Percentiles rank a stretch among this genome's conserved stretches.
Conservation (phyloP, 2,329 filamentous ascomycete genomes). For the Dothideomycetes sp. region DNA sequence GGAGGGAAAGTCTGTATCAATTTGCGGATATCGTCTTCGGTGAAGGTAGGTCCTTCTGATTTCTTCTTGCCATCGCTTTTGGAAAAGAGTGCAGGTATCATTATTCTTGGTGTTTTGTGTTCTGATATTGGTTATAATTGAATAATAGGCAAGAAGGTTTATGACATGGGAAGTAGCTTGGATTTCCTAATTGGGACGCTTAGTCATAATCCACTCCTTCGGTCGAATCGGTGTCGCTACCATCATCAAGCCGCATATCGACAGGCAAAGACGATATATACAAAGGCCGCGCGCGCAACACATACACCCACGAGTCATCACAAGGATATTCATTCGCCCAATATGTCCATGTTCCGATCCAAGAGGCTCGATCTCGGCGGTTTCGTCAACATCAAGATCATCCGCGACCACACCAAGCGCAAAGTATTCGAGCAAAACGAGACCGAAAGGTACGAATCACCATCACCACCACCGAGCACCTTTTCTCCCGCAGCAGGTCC, state of each 20-base stretch:
- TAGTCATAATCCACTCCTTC: not conserved
- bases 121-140: no score
- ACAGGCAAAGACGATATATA: not conserved
- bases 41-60: slow-evolving; percentile 1
- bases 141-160: no score
- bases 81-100: slow-evolving; percentile 7
- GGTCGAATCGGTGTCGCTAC: slow-evolving; percentile 1
- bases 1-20: slow-evolving; percentile 8
- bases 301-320: not conserved
- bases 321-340: slow-evolving; percentile 12
- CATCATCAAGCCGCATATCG: not conserved
- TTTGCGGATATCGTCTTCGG: slow-evolving; percentile 7
- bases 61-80: not conserved
- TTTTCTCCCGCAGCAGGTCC: no score
- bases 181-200: slow-evolving; percentile 9
- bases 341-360: slow-evolving; percentile 61
- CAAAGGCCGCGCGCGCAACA: not conserved
- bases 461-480: not conserved
- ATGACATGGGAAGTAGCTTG: no score
- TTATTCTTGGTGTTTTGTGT: no score
- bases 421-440: slow-evolving; percentile 83
- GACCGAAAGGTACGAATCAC: slow-evolving; percentile 60
- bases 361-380: slow-evolving; percentile 86
- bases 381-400: slow-evolving; percentile 74
- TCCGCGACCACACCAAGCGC: slow-evolving; percentile 94